A percentile compares a stretch with the other conserved stretches of the same genome.
Evolutionary conservation across 2,329 filamentous ascomycete genomes (phyloP).

Genomic region (Fusarium sp.): DNA sequence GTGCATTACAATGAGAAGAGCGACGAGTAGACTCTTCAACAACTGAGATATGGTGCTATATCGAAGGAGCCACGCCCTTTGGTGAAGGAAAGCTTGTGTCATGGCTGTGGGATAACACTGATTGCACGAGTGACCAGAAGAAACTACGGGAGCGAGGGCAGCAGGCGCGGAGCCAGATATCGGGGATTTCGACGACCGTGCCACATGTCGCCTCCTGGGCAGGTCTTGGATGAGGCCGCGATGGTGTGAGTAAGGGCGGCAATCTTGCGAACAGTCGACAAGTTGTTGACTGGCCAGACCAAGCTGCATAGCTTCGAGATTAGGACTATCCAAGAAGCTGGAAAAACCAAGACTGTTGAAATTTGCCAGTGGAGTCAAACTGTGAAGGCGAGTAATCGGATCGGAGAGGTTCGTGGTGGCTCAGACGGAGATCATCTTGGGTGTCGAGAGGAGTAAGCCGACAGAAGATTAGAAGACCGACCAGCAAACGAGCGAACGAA

Average conservation of each 20-base stretch:
- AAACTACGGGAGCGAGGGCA: constrained; percentile 29
- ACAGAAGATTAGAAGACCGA: constrained; percentile 17
- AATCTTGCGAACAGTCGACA: constrained; percentile 33
- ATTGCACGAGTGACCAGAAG: constrained; percentile 10
- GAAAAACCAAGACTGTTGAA: constrained; percentile 14
- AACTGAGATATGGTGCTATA: constrained; percentile 27
- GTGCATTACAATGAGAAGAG: constrained; percentile 52
- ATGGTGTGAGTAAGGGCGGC: constrained; percentile 23
- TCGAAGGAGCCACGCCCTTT: constrained; percentile 30
- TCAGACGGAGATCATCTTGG: constrained; percentile 41
- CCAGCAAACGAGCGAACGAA: constrained; percentile 25
- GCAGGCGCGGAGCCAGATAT: constrained; percentile 33
- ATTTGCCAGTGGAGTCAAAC: constrained; percentile 9
- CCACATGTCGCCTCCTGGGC: constrained; percentile 38
- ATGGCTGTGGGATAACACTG: constrained; percentile 29
- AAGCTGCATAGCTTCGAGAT: constrained; percentile 39
- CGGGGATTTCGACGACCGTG: constrained; percentile 27
- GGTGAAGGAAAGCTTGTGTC: constrained; percentile 15
- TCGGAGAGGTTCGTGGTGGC: constrained; percentile 22
- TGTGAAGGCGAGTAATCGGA: constrained; percentile 19
- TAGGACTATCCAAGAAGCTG: constrained; percentile 6
- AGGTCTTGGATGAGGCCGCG: constrained; percentile 21
- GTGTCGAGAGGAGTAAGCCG: constrained; percentile 28
- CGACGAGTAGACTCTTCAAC: constrained; percentile 47
- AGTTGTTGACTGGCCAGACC: constrained; percentile 37